Conservation (phyloP, 768 basidiomycete genomes). For the Mycena rosella region DNA sequence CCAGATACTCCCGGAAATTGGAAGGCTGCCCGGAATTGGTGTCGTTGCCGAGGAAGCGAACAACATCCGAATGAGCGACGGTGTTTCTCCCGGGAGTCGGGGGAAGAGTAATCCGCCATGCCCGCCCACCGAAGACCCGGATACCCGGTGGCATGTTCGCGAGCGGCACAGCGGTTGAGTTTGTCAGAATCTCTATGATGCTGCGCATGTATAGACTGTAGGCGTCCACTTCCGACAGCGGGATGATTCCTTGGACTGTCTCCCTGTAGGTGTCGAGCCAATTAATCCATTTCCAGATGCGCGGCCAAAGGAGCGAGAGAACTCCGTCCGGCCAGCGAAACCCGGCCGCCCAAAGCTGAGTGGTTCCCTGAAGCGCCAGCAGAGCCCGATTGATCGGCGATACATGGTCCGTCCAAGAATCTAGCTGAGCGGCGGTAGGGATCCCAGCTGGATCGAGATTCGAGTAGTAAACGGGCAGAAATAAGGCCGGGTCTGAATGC, state of each 20-base stretch:
- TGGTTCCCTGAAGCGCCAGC: conserved; percentile 12
- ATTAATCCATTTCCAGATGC: conserved; percentile 12
- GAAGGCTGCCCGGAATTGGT: conserved; percentile 11
- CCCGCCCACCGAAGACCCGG: conserved; percentile 3
- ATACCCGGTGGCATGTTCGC: not conserved
- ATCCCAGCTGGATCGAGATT: conserved; percentile 19
- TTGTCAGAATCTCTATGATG: conserved; percentile 2
- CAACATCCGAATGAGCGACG: conserved; percentile 11
- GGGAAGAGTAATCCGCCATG: conserved; percentile 11
- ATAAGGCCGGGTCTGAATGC: conserved; percentile 13
- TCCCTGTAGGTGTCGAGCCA: conserved; percentile 10
- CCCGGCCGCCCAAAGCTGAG: conserved; percentile 2
- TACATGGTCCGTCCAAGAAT: conserved; percentile 9
- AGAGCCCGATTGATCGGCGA: conserved; percentile 17
- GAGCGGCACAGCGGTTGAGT: conserved; percentile 10
- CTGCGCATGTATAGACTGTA: conserved; percentile 24
- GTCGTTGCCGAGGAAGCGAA: conserved; percentile 11
- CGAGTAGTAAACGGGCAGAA: conserved; percentile 20
- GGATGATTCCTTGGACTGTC: conserved; percentile 9
- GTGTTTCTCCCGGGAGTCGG: conserved; percentile 5
- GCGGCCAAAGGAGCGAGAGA: conserved; percentile 11
- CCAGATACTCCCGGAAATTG: conserved; percentile 8
- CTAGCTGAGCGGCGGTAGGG: conserved; percentile 4
- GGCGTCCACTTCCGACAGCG: conserved; percentile 17
- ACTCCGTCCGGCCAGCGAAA: conserved; percentile 10